These are phyloP conservation scores for Malassezia brasiliensis DNA, from an alignment of 1,284 basidiomycete species.

Conservation along the genomic window DNA sequence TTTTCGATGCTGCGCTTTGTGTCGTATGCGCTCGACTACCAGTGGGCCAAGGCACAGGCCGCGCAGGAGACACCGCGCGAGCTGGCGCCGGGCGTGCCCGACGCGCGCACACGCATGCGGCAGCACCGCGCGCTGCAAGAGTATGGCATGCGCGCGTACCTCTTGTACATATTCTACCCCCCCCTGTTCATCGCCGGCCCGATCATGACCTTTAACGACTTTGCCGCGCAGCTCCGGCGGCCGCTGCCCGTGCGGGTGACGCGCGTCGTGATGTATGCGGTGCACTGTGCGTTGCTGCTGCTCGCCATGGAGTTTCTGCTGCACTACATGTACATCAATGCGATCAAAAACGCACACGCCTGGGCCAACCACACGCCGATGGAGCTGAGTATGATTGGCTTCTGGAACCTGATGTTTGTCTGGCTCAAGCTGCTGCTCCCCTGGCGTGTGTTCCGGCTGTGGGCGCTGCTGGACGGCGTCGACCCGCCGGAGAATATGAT, in stretches of 20 bases:
- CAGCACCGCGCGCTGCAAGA: constrained; percentile 45
- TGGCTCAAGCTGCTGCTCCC: constrained; percentile 98
- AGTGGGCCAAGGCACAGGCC: constrained; percentile 57
- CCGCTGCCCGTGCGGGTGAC: constrained; percentile 33
- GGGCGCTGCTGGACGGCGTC: constrained; percentile 79
- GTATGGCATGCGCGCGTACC: constrained; percentile 57
- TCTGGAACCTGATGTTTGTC: constrained; percentile 92
- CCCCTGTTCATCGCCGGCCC: constrained; percentile 93
- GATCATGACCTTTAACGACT: constrained; percentile 93
- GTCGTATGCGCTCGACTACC: constrained; percentile 83
- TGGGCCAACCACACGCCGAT: constrained; percentile 62
- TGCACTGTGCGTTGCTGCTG: constrained; percentile 64
- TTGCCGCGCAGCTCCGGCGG: constrained; percentile 70
- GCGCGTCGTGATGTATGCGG: constrained; percentile 55
- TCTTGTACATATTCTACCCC: constrained; percentile 74
- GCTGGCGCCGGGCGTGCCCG: neutral
- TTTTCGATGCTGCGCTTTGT: constrained; percentile 90
- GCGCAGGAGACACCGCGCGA: neutral
- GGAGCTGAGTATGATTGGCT: constrained; percentile 82
- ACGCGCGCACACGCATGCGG: constrained; percentile 19
- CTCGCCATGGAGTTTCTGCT: constrained; percentile 82
- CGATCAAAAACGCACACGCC: constrained; percentile 78
- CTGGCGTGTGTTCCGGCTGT: constrained; percentile 94
- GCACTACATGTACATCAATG: constrained; percentile 92
- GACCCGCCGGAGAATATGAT: constrained; percentile 98